These are phyloP conservation scores for Hippophae tibetana DNA, from an alignment of 306 rosid species.

Conservation along the genomic window DNA sequence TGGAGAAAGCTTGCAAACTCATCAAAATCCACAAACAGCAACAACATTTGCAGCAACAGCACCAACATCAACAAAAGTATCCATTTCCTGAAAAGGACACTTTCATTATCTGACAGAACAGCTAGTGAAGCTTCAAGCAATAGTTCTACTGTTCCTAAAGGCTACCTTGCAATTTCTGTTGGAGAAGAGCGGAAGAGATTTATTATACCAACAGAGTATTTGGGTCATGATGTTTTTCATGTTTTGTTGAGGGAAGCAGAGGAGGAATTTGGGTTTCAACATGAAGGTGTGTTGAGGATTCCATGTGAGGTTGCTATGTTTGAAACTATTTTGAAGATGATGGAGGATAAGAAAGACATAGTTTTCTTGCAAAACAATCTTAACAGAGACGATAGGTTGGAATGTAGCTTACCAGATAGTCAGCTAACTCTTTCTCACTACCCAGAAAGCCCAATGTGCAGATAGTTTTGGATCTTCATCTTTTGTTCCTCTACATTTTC, in stretches of 20 bases:
- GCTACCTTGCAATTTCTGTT: conserved; percentile 73
- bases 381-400: conserved; percentile 29
- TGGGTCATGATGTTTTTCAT: conserved; percentile 60
- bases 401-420: conserved; percentile 42
- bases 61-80: conserved; percentile 36
- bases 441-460: conserved; percentile 78
- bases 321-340: conserved; percentile 56
- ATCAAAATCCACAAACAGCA: conserved; percentile 20
- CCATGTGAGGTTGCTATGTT: conserved; percentile 75
- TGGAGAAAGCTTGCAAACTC: conserved; percentile 79
- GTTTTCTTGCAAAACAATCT: conserved; percentile 25
- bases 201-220: conserved; percentile 61
- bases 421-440: conserved; percentile 45
- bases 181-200: conserved; percentile 66
- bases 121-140: conserved; percentile 25
- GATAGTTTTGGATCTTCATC: conserved; percentile 21
- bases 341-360: conserved; percentile 39
- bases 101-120: conserved; percentile 39
- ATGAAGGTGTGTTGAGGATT: conserved; percentile 74
- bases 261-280: conserved; percentile 89
- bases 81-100: conserved; percentile 60
- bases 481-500: conserved; percentile 4
- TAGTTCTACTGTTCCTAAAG: conserved; percentile 51
- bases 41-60: conserved; percentile 10
- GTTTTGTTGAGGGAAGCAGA: conserved; percentile 72